Percentiles rank a stretch among this genome's conserved stretches.
These are phyloP conservation scores for Neurospora intermedia DNA, from an alignment of 495 filamentous ascomycete genomes.

Conservation along the genomic window DNA sequence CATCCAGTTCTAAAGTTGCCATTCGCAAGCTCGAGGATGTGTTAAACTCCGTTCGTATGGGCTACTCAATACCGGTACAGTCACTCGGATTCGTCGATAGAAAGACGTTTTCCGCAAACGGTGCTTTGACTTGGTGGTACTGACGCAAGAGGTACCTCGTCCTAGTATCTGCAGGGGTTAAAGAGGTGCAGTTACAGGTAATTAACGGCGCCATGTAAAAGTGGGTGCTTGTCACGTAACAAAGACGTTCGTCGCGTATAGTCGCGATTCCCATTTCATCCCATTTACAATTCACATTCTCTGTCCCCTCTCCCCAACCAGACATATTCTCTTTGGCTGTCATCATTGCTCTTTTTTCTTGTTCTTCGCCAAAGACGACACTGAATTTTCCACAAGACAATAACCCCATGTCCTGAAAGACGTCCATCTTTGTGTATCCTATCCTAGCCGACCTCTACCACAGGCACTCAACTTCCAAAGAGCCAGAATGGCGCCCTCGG, in stretches of 20 bases:
- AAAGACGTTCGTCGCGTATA: neutral
- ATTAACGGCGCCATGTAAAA: neutral
- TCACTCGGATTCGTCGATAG: neutral
- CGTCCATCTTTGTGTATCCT: neutral
- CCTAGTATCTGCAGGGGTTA: neutral
- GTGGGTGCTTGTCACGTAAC: neutral
- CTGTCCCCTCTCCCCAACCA: neutral
- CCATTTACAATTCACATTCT: neutral
- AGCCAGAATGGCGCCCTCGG: conserved; percentile 27
- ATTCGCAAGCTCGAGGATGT: neutral
- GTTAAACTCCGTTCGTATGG: neutral
- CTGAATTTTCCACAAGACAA: neutral
- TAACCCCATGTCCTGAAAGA: neutral
- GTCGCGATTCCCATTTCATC: neutral
- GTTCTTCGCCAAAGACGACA: neutral
- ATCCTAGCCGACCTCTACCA: neutral
- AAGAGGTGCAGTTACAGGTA: neutral
- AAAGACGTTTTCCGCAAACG: neutral
- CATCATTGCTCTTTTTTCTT: neutral
- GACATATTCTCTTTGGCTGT: neutral
- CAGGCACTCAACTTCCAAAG: neutral
- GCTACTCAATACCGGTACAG: neutral
- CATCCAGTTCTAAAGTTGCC: neutral
- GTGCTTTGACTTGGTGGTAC: neutral
- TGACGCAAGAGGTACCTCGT: neutral